These are phyloP conservation scores for Tylopilus subfusipes DNA, from an alignment of 768 basidiomycete genomes.

Conservation along the genomic window DNA sequence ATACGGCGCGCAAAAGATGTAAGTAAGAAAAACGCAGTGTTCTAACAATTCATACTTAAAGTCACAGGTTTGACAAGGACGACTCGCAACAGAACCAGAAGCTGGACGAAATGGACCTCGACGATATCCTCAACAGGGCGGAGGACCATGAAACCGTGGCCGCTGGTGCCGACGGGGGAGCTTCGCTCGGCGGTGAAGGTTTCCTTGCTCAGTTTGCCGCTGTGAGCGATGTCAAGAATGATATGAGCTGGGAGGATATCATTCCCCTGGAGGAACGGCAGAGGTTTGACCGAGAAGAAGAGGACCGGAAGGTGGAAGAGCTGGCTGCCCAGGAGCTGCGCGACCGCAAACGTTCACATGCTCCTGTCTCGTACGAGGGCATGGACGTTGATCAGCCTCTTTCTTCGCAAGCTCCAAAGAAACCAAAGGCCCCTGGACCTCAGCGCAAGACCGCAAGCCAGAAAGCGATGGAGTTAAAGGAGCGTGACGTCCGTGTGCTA, in stretches of 20 bases:
- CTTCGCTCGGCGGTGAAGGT: conserved; percentile 95
- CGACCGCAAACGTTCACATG: conserved; percentile 79
- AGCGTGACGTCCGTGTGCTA: conserved; percentile 92
- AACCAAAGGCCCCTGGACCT: conserved; percentile 66
- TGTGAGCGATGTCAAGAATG: conserved; percentile 97
- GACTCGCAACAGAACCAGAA: conserved; percentile 90
- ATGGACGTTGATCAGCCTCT: conserved; percentile 84
- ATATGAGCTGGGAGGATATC: conserved; percentile 99
- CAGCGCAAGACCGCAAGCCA: conserved; percentile 89
- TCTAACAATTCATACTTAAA: conserved; percentile 7
- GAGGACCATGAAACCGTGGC: conserved; percentile 96
- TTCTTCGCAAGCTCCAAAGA: conserved; percentile 61
- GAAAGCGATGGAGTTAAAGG: conserved; percentile 95
- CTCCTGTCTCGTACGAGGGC: conserved; percentile 86
- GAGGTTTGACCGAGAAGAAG: conserved; percentile 78
- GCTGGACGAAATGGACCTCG: conserved; percentile 98
- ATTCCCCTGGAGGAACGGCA: conserved; percentile 91
- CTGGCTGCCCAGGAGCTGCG: conserved; percentile 63
- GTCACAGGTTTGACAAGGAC: conserved; percentile 90
- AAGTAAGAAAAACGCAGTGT: conserved; percentile 27
- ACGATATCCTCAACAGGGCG: conserved; percentile 94
- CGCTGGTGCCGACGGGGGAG: conserved; percentile 74
- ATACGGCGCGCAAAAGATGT: conserved; percentile 98
- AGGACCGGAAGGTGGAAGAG: conserved; percentile 70
- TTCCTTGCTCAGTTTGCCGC: conserved; percentile 95